phyloP scores from a whole-genome alignment of 1,284 basidiomycete genomes.

The Leccinum ponderosum region DNA sequence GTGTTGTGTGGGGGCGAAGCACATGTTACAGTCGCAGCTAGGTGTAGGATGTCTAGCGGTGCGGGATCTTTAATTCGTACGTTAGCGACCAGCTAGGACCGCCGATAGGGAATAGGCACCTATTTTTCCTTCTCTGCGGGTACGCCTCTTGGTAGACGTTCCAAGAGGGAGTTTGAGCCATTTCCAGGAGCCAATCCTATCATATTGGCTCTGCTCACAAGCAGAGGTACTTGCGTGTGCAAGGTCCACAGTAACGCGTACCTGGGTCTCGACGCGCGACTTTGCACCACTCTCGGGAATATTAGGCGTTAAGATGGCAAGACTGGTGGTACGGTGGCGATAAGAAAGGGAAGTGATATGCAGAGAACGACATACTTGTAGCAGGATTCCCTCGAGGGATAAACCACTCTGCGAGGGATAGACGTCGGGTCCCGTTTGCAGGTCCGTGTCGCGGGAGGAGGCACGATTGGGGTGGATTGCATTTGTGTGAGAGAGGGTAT shows the following conservation, averaged over 20 bases:
- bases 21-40: slow-evolving; percentile 69
- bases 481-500: slow-evolving; percentile 34
- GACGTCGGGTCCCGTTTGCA: slow-evolving; percentile 53
- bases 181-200: slow-evolving; percentile 81
- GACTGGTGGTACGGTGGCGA: slow-evolving; percentile 40
- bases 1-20: slow-evolving; percentile 76
- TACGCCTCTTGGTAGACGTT: slow-evolving; percentile 79
- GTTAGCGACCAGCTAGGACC: slow-evolving; percentile 18
- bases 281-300: slow-evolving; percentile 87
- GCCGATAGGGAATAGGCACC: slow-evolving; percentile 44
- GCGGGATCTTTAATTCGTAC: slow-evolving; percentile 55
- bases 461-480: slow-evolving; percentile 34
- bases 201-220: slow-evolving; percentile 60
- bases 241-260: slow-evolving; percentile 78
- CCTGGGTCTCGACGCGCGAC: slow-evolving; percentile 92
- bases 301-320: slow-evolving; percentile 80
- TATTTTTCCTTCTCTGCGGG: slow-evolving; percentile 85
- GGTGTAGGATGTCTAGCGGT: slow-evolving; percentile 69
- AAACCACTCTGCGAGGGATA: slow-evolving; percentile 56
- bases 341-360: slow-evolving; percentile 18
- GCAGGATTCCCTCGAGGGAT: slow-evolving; percentile 70
- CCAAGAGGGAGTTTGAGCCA: slow-evolving; percentile 78
- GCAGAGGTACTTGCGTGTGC: slow-evolving; percentile 65
- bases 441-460: slow-evolving; percentile 54
- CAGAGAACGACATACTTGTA: slow-evolving; percentile 56